phyloP scores from a whole-genome alignment of 2,329 filamentous ascomycete genomes.

The Pyrenochaeta sp. region DNA sequence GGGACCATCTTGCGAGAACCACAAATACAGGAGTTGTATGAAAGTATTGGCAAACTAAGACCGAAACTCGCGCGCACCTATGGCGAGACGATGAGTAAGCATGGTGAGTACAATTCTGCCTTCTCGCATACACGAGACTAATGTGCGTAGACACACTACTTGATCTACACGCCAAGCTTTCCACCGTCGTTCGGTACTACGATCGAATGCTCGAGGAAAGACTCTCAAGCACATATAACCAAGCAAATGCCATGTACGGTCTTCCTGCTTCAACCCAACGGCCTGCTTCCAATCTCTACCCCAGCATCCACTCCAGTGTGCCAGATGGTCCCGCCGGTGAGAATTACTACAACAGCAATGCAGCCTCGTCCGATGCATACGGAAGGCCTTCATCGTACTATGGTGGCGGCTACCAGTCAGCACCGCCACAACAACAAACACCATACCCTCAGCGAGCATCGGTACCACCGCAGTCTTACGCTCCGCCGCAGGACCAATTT shows the following conservation, averaged over 20 bases:
- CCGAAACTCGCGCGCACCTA: conserved; percentile 96
- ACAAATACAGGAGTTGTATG: conserved; percentile 97
- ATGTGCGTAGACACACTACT: conserved; percentile 78
- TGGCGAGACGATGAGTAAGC: conserved; percentile 99
- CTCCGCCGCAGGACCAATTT: conserved; percentile 41
- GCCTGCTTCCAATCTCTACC: conserved; percentile 71
- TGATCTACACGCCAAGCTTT: conserved; percentile 92
- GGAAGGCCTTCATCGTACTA: conserved; percentile 62
- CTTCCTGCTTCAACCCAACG: conserved; percentile 47
- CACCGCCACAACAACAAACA: conserved; percentile 51
- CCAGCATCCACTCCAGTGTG: conserved; percentile 62
- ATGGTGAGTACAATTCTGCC: conserved; percentile 67
- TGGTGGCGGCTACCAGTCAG: conserved; percentile 50
- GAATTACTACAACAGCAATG: conserved; percentile 80
- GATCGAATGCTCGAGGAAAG: conserved; percentile 98
- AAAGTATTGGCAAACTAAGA: conserved; percentile 91
- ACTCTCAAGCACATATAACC: conserved; percentile 88
- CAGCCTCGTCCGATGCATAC: conserved; percentile 59
- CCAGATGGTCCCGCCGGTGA: conserved; percentile 67
- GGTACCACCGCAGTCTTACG: conserved; percentile 34
- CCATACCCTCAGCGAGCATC: conserved; percentile 48
- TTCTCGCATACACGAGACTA: conserved; percentile 32
- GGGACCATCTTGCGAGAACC: conserved; percentile 96
- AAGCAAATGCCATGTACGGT: conserved; percentile 64
- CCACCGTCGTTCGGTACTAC: conserved; percentile 96